These are phyloP conservation scores for Talaromyces thailandensis DNA, from an alignment of 495 filamentous ascomycete genomes.

Conservation along the genomic window DNA sequence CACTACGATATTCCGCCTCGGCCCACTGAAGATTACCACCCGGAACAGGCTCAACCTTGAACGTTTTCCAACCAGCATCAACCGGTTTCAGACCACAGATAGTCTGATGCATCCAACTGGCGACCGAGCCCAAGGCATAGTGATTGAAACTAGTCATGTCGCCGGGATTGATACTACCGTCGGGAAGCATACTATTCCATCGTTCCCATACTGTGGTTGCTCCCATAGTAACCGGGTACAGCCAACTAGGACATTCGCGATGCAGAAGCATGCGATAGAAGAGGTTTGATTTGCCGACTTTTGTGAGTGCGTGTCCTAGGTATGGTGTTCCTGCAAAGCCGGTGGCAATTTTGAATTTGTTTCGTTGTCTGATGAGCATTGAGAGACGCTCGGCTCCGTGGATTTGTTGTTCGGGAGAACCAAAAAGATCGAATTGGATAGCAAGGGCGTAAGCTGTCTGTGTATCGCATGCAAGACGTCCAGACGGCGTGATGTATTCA, in stretches of 20 bases:
- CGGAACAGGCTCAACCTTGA: constrained; percentile 17
- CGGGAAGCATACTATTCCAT: constrained; percentile 45
- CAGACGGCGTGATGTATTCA: constrained; percentile 15
- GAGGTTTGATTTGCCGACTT: not conserved
- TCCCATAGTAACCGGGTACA: constrained; percentile 44
- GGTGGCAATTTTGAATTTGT: constrained; percentile 37
- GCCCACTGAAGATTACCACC: constrained; percentile 17
- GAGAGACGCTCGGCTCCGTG: constrained; percentile 18
- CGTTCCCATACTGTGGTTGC: constrained; percentile 50
- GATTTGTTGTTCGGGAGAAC: constrained; percentile 17
- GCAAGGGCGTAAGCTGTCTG: constrained; percentile 39
- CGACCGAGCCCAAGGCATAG: constrained; percentile 37
- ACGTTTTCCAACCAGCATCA: constrained; percentile 17
- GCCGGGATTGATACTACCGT: constrained; percentile 44
- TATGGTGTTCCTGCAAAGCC: constrained; percentile 47
- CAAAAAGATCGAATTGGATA: constrained; percentile 35
- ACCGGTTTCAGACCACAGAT: constrained; percentile 18
- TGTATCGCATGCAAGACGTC: constrained; percentile 32
- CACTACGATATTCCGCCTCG: constrained; percentile 15
- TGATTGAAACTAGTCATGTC: constrained; percentile 51
- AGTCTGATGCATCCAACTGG: constrained; percentile 21
- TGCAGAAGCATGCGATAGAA: constrained; percentile 31
- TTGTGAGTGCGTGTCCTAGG: constrained; percentile 33
- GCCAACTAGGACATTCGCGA: constrained; percentile 37
- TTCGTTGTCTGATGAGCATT: constrained; percentile 6